phyloP scores from a whole-genome alignment of 305 asterid species.

The Lippia alba region DNA sequence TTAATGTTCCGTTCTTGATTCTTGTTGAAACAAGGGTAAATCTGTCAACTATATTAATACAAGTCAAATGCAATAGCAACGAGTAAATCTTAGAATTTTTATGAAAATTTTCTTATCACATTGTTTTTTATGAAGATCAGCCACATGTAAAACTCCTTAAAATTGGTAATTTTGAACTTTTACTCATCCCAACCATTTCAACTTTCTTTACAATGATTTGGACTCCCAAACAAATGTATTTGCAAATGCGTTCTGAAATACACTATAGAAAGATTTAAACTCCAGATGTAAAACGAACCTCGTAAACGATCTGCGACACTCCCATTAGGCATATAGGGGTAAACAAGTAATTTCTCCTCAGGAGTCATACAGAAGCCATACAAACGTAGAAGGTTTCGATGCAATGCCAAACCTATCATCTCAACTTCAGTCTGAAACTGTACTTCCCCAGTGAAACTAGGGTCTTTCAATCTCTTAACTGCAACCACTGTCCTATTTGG shows the following conservation, averaged over 20 bases:
- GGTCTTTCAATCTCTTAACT: slow-evolving; percentile 84
- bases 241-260: neutral
- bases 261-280: slow-evolving; percentile 5
- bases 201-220: too few species aligned
- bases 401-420: slow-evolving; percentile 94
- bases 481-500: slow-evolving; percentile 77
- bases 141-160: too few species aligned
- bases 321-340: slow-evolving; percentile 92
- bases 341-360: slow-evolving; percentile 85
- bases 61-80: too few species aligned
- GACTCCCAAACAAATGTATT: neutral
- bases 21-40: too few species aligned
- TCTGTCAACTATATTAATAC: too few species aligned
- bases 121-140: too few species aligned
- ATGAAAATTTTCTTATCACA: too few species aligned
- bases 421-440: slow-evolving; percentile 98
- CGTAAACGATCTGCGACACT: slow-evolving; percentile 90
- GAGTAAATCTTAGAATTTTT: too few species aligned
- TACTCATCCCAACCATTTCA: too few species aligned
- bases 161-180: too few species aligned
- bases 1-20: too few species aligned
- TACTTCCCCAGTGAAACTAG: slow-evolving; percentile 85
- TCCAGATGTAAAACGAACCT: slow-evolving; percentile 50
- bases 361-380: slow-evolving; percentile 90
- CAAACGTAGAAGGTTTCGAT: slow-evolving; percentile 80